Base-by-base conservation (phyloP, 2,329 filamentous ascomycete species). In the Aureobasidium sp. region DNA sequence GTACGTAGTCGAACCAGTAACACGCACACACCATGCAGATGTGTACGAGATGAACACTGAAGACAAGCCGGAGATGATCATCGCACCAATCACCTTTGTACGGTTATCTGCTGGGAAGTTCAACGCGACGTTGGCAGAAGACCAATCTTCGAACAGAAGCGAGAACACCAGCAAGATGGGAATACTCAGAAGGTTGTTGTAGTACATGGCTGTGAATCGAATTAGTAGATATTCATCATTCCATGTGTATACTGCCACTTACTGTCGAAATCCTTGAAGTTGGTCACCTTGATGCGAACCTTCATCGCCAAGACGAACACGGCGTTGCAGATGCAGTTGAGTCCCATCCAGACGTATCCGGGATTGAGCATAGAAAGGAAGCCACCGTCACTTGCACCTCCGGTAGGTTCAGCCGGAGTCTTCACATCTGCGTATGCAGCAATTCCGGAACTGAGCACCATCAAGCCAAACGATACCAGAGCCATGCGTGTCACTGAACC, bases 201-300 rank as follows among this genome's bases (percentile, higher is more conserved):
- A 99, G 42, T 37, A 86, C 55, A 59, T 59, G 27, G 55, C 55
- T 59, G n/a, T 4, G 10, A 2, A 36, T 29, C 5, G 3, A 2
- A 27, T 55, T 13, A 42, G 51, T n/a, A 9, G 8, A 16, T 7
- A 8, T 48, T 30, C 25, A 9, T 16, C 21, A 1, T 6, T 32
- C n/a, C 3, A 21, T 1, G 5, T 30, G 3, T 30, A 5, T 10
- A 8, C 9, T 50, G 7, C 7, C 13, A 48, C 93, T 78, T 82
- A 97, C 93, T 96, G 76, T 99, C 94, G 81, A 95, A 97, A 75
- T 97, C 94, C 83, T 96, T 97, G 79, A 99, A 97, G 82, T 96
- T 97, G 81, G 96, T 97, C 77, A 95, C 85, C 86, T 97, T 97
- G 75, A 99, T 97, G 67, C 95, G 88, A 82, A 97, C 97, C 73